Evolutionary conservation across 2,329 filamentous ascomycete genomes (phyloP).

Genomic region (Harringtonia lauricola): DNA sequence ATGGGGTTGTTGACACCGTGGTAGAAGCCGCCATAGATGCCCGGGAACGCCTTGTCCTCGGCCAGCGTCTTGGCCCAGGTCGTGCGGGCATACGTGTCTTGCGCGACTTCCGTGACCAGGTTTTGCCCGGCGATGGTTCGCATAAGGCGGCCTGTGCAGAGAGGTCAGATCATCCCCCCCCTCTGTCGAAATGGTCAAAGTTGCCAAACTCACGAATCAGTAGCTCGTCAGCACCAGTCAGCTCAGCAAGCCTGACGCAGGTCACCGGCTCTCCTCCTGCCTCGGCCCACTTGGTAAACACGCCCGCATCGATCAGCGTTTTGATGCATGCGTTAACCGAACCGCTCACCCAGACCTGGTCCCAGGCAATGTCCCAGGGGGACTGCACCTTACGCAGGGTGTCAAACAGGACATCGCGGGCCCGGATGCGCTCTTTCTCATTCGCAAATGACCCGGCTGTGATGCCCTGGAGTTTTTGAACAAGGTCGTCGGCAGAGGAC

Average conservation of each 20-base stretch:
- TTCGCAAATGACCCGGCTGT: neutral
- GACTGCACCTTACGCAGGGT: neutral
- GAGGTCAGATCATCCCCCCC: neutral
- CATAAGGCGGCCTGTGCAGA: neutral
- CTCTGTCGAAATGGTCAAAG: neutral
- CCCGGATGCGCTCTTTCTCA: neutral
- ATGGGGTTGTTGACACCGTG: neutral
- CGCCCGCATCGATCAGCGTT: neutral
- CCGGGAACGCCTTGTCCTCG: neutral
- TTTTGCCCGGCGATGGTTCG: neutral
- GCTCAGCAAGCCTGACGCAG: neutral
- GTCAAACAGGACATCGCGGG: neutral
- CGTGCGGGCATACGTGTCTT: neutral
- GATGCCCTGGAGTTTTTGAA: neutral
- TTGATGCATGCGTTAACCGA: neutral
- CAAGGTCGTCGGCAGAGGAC: constrained; percentile 5
- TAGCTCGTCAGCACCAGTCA: neutral
- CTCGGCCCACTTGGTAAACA: constrained; percentile 1
- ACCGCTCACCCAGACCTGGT: neutral
- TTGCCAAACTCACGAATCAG: neutral
- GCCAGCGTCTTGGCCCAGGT: neutral
- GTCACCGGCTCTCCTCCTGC: neutral
- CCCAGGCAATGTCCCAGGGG: constrained; percentile 1
- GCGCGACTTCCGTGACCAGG: neutral
- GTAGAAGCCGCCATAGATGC: neutral